Evolutionary conservation across 2,329 filamentous ascomycete genomes (phyloP), one percentile per base, ranked within the genome.

Genomic region (Claviceps sp.): DNA sequence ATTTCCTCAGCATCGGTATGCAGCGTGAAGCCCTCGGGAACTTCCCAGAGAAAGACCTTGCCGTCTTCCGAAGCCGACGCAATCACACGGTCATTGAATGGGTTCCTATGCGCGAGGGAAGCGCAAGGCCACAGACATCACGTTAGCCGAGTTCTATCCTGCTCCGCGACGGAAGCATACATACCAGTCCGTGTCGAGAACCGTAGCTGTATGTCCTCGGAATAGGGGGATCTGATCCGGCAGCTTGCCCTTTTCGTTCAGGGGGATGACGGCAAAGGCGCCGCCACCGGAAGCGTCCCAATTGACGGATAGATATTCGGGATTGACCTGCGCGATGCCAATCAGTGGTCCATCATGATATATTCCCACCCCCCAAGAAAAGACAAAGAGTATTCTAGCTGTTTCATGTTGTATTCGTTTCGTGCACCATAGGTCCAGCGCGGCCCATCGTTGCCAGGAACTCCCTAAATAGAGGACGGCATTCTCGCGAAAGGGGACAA

Each of bases 201-300:
- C 93, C 54, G 91, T 83, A 48, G 89, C 89, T 44, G 93, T 98
- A 70, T 98, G 93, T 54, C 93, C 93, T 61, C 93, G 85, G 71
- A 97, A 98, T 62, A 98, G 77, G 55, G 93, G 93, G 60, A 98
- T 86, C 64, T 87, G 83, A 66, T 97, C 93, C 48, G 93, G 93
- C 50, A 94, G 71, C 71, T 93, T 90, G 57, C 93, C 93, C 62
- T 80, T 84, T 77, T 98, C 91, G 59, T 83, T 80, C 61, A 95
- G 71, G 54, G 93, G 93, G 60, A 98, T 88, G 60, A 98, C 91
- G 51, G 93, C 93, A 66, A 98, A 97, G 61, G 93, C 91, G 65
- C 93, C 93, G 63, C 93, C 93, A 56, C 93, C 93, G 66, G 88
- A 87, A 40, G 93, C 79, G 71, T 98, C 91, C 93, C 93, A 98